Percentiles rank a stretch among this genome's conserved stretches.
These are phyloP conservation scores for Choanephora cucurbitarum DNA, from an alignment of 371 early-diverging fungal species.

Conservation along the genomic window DNA sequence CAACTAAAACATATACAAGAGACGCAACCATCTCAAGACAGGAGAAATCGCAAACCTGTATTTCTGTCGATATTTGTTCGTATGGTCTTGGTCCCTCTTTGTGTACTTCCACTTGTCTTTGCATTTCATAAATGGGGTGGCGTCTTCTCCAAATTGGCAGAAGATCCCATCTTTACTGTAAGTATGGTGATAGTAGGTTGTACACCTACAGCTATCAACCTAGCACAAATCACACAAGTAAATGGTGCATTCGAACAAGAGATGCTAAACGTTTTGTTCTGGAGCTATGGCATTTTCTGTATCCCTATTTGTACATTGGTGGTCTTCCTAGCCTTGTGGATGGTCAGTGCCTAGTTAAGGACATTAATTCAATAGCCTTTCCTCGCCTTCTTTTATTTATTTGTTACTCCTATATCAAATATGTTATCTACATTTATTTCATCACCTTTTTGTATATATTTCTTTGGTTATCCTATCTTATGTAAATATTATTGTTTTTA, in stretches of 20 bases:
- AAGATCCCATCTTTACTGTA: slow-evolving; percentile 53
- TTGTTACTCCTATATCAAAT: too few species aligned
- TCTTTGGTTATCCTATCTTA: too few species aligned
- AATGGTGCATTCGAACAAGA: slow-evolving; percentile 58
- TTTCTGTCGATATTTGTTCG: slow-evolving; percentile 41
- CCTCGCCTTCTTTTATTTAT: background rate
- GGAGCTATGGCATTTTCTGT: slow-evolving; percentile 62
- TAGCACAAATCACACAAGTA: slow-evolving; percentile 59
- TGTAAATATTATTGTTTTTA: slow-evolving; percentile 6
- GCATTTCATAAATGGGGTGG: slow-evolving; percentile 42
- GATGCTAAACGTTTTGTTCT: slow-evolving; percentile 59
- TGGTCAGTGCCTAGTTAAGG: slow-evolving; percentile 26
- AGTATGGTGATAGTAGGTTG: slow-evolving; percentile 57
- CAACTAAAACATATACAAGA: slow-evolving; percentile 45
- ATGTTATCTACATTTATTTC: too few species aligned
- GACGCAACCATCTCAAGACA: slow-evolving; percentile 6
- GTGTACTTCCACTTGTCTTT: slow-evolving; percentile 46
- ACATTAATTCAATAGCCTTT: background rate
- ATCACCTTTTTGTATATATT: background rate
- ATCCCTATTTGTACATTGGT: slow-evolving; percentile 52
- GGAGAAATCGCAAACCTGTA: slow-evolving; percentile 32
- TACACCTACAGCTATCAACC: slow-evolving; percentile 61
- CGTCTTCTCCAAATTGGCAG: slow-evolving; percentile 37
- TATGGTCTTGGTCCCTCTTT: slow-evolving; percentile 48
- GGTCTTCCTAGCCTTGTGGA: slow-evolving; percentile 48